phyloP scores from a whole-genome alignment of 2,329 filamentous ascomycete species.

The Pseudohalonectria lignicola region DNA sequence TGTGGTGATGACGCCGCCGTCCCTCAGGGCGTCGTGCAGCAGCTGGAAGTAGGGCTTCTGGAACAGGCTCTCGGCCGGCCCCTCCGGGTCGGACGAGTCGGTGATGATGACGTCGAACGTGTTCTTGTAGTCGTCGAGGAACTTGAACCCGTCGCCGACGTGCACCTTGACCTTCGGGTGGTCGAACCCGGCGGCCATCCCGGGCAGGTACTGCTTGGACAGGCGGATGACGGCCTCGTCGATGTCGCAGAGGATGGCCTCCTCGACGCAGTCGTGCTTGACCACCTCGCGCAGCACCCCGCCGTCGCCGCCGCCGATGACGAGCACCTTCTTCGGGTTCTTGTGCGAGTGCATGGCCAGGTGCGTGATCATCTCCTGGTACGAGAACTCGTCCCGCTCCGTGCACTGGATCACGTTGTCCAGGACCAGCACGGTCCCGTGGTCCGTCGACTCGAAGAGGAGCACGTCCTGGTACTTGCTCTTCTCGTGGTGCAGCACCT shows the following conservation, averaged over 20 bases:
- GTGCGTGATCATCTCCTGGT: constrained; percentile 99
- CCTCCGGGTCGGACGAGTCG: constrained; percentile 94
- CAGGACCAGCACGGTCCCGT: constrained; percentile 90
- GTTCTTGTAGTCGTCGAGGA: constrained; percentile 92
- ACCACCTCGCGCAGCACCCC: constrained; percentile 97
- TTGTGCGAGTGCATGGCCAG: constrained; percentile 98
- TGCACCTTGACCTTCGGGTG: constrained; percentile 91
- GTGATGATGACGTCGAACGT: constrained; percentile 99
- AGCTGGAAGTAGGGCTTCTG: constrained; percentile 98
- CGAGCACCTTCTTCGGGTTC: constrained; percentile 94
- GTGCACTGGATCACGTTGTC: constrained; percentile 99
- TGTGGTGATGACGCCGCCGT: constrained; percentile 97
- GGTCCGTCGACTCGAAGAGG: constrained; percentile 96
- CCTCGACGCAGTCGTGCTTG: constrained; percentile 96
- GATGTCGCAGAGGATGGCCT: constrained; percentile 95
- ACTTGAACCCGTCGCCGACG: constrained; percentile 97
- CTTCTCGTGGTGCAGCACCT: constrained; percentile 98
- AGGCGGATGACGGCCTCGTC: constrained; percentile 98
- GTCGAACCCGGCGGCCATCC: constrained; percentile 86
- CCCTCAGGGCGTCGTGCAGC: constrained; percentile 75
- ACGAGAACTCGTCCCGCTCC: constrained; percentile 97
- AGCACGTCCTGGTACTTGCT: constrained; percentile 98
- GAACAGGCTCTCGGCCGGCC: constrained; percentile 92
- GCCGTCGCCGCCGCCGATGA: constrained; percentile 95
- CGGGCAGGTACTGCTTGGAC: constrained; percentile 94